Percentiles rank a stretch among this genome's conserved stretches.
Evolutionary conservation across 2,329 filamentous ascomycete genomes (phyloP).

Genomic region (Diaporthe amygdali): DNA sequence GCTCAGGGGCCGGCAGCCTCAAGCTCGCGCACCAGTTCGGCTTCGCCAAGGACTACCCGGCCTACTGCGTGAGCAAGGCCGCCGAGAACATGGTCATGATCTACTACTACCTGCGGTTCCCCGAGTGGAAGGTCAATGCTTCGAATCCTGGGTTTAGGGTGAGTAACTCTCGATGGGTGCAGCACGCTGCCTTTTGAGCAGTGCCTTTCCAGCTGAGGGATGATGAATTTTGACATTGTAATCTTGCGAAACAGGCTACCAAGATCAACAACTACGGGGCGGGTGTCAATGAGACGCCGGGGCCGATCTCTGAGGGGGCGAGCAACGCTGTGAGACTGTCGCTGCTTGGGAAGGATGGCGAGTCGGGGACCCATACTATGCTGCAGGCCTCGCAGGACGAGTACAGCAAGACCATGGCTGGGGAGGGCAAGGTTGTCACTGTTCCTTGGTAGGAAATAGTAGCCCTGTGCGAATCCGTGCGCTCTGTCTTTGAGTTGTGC

Average conservation of each 20-base stretch:
- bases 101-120: neutral
- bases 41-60: neutral
- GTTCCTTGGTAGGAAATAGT: neutral
- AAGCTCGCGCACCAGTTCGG: neutral
- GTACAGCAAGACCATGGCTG: neutral
- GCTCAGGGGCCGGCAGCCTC: neutral
- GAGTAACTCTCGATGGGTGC: neutral
- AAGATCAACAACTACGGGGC: neutral
- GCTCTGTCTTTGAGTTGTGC: neutral
- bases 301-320: neutral
- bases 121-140: constrained; percentile 3
- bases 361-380: neutral
- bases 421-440: neutral
- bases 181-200: neutral
- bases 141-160: constrained; percentile 1
- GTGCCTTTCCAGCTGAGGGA: too few species aligned
- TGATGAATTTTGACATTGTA: neutral
- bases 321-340: constrained; percentile 4
- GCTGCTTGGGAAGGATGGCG: constrained; percentile 8
- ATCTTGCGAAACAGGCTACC: neutral
- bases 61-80: constrained; percentile 1
- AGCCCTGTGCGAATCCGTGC: accelerated
- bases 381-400: neutral
- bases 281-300: neutral
- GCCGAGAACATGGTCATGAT: constrained; percentile 12